These are phyloP conservation scores for Pythium utonaiense DNA, from an alignment of 352 stramenopile species.

Conservation along the genomic window DNA sequence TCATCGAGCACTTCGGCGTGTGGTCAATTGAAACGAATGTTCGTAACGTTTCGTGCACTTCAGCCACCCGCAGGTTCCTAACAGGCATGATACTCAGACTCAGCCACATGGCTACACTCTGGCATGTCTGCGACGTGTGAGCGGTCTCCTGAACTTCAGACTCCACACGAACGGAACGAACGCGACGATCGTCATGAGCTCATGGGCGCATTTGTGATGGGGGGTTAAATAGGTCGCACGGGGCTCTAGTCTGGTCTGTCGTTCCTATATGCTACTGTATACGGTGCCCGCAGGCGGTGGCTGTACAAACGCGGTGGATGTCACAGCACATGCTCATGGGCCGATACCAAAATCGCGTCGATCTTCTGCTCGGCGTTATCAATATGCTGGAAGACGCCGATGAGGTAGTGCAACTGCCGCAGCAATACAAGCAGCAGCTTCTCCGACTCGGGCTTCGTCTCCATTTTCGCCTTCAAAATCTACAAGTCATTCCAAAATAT, in stretches of 20 bases:
- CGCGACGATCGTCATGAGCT: neutral
- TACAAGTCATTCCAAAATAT: constrained; percentile 17
- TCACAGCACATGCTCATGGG: constrained; percentile 24
- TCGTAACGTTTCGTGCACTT: neutral
- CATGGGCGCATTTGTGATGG: neutral
- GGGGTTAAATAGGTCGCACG: neutral
- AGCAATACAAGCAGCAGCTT: constrained; percentile 45
- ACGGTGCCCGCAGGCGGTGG: neutral
- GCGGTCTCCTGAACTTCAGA: no score
- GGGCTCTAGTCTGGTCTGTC: neutral
- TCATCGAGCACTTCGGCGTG: neutral
- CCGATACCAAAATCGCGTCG: constrained; percentile 50
- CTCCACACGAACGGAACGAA: no score
- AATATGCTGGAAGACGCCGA: constrained; percentile 69
- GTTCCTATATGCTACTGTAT: neutral
- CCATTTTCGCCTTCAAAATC: constrained; percentile 44
- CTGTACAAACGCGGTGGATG: neutral
- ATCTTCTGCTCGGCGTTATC: constrained; percentile 56
- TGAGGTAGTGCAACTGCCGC: constrained; percentile 71
- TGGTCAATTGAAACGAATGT: constrained; percentile 1
- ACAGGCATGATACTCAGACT: constrained; percentile 2
- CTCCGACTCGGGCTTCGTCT: constrained; percentile 31
- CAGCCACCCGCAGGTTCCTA: neutral
- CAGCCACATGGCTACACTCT: neutral
- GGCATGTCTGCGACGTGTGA: no score